Evolutionary conservation across 1,284 basidiomycete species (phyloP), one percentile per base, ranked within the genome.

Genomic region (Cutaneotrichosporon sp.): DNA sequence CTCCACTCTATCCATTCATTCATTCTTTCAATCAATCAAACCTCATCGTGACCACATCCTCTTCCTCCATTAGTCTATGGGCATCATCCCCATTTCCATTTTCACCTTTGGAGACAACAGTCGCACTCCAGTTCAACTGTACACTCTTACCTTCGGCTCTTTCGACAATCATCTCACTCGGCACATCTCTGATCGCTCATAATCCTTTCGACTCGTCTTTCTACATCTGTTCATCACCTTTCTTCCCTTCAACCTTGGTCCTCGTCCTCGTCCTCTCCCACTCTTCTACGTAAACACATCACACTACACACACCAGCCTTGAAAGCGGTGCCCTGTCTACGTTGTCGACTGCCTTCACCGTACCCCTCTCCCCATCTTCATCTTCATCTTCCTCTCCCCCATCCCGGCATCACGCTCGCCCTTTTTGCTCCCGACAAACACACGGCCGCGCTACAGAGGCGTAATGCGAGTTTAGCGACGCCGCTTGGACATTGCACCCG

Each of bases 401-500:
- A 22, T 18, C 34, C 53, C 53, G 34, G 34, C 32, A 36, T 26
- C 32, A 13, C n/a, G 18, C 36, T 9, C 31, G 31, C 53, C 18
- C 53, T 22, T 10, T 32, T 50, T 11, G 14, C 50, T 14, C 51
- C 38, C 51, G n/a, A 55, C 51, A 50, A 50, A 53, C 51, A 53
- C 30, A 13, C 30, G 6, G 18, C 16, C 30, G 26, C 30, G 51
- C 30, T 50, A 22, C 49, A 11, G 51, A 32, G 31, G 26, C 51
- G 31, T 53, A 53, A 53, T 53, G 51, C 51, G 30, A 31, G 26
- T 53, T 31, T 53, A 53, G 30, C 42, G 18, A 46, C 42, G 42
- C 42, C 42, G 42, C 42, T 46, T 46, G 14, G 42, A 46, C 42
- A 46, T 46, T 18, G 42, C 42, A 46, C 42, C 5, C 42, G 42